phyloP scores from a whole-genome alignment of 2,329 filamentous ascomycete genomes.

The Westerdykella ornata region DNA sequence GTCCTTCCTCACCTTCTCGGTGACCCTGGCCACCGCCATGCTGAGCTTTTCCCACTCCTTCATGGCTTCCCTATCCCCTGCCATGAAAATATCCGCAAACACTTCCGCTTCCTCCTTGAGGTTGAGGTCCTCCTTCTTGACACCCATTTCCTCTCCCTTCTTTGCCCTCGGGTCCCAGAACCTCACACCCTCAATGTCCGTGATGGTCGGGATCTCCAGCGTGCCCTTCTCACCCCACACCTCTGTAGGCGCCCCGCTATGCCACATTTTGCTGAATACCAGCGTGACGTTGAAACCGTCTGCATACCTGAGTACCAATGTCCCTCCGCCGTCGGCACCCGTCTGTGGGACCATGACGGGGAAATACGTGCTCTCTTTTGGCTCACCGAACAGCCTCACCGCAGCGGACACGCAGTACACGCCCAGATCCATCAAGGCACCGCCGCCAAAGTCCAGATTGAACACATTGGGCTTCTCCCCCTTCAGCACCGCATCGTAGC shows the following conservation, averaged over 20 bases:
- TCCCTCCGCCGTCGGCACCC: constrained; percentile 44
- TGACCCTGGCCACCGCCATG: constrained; percentile 38
- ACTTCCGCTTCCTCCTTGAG: constrained; percentile 44
- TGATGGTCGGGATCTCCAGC: constrained; percentile 39
- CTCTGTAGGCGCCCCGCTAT: constrained; percentile 40
- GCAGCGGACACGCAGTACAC: constrained; percentile 46
- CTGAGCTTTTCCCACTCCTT: constrained; percentile 39
- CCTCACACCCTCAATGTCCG: constrained; percentile 41
- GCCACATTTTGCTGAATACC: constrained; percentile 42
- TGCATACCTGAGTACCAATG: constrained; percentile 40
- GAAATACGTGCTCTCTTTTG: constrained; percentile 37
- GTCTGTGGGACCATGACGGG: constrained; percentile 39
- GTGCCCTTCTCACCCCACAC: constrained; percentile 46
- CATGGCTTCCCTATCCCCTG: constrained; percentile 35
- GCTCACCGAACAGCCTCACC: constrained; percentile 43
- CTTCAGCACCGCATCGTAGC: constrained; percentile 43
- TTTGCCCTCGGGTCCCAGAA: constrained; percentile 42
- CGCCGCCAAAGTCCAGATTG: constrained; percentile 43
- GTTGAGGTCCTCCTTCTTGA: constrained; percentile 39
- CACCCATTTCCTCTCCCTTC: constrained; percentile 36
- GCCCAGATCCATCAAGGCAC: constrained; percentile 44
- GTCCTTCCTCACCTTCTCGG: constrained; percentile 40
- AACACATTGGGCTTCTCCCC: constrained; percentile 47
- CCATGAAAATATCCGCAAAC: constrained; percentile 41
- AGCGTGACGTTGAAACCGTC: constrained; percentile 41